These are phyloP conservation scores for Gossypium rotundifolium DNA, from an alignment of 345 rosid species.

Conservation along the genomic window DNA sequence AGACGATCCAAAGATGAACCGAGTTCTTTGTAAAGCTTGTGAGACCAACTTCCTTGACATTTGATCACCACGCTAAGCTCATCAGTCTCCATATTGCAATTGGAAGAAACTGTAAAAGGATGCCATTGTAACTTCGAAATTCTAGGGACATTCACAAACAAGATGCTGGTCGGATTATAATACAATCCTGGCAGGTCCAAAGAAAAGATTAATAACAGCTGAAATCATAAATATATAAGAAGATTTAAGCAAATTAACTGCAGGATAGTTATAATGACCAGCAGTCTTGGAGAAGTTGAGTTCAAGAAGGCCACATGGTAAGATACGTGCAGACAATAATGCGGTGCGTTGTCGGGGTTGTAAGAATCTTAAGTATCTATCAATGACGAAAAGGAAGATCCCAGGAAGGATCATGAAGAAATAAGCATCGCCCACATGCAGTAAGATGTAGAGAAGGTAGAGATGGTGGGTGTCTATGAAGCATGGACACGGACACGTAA, in stretches of 20 bases:
- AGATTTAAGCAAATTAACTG: neutral
- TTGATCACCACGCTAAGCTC: slow-evolving; percentile 52
- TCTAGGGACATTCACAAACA: slow-evolving; percentile 66
- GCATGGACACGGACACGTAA: no score
- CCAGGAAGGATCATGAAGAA: slow-evolving; percentile 52
- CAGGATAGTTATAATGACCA: slow-evolving; percentile 16
- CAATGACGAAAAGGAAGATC: slow-evolving; percentile 56
- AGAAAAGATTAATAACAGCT: neutral
- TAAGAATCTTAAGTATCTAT: slow-evolving; percentile 50
- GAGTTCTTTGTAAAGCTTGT: slow-evolving; percentile 31
- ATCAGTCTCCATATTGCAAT: slow-evolving; percentile 50
- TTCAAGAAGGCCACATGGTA: slow-evolving; percentile 43
- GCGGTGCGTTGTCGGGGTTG: slow-evolving; percentile 39
- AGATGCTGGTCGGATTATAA: slow-evolving; percentile 58
- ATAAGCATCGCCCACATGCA: slow-evolving; percentile 44
- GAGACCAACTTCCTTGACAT: slow-evolving; percentile 59
- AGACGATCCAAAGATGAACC: slow-evolving; percentile 43
- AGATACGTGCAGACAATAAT: slow-evolving; percentile 37
- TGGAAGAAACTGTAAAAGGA: slow-evolving; percentile 72
- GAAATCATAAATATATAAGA: neutral
- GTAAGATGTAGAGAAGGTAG: slow-evolving; percentile 38
- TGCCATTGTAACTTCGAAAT: slow-evolving; percentile 87
- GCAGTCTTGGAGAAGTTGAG: slow-evolving; percentile 48
- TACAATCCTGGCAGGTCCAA: slow-evolving; percentile 42
- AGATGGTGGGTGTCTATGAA: slow-evolving; percentile 58